phyloP scores from a whole-genome alignment of 495 filamentous ascomycete species.

The Aspergillus asperescens region DNA sequence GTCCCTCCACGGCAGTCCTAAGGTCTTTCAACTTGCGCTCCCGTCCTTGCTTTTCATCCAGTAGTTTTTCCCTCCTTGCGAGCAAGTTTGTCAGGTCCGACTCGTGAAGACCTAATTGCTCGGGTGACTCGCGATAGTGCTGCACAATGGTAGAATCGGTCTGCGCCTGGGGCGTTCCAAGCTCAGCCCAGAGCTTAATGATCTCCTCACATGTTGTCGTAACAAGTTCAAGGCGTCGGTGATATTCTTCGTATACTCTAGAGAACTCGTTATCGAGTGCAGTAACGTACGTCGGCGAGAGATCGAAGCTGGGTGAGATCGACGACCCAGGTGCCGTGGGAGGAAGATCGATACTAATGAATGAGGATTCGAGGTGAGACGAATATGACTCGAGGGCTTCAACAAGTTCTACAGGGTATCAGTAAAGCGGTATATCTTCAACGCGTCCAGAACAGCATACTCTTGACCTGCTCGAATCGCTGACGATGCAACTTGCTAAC shows the following conservation, averaged over 20 bases:
- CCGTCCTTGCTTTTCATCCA: slow-evolving; percentile 91
- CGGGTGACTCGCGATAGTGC: slow-evolving; percentile 79
- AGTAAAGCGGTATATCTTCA: slow-evolving; percentile 16
- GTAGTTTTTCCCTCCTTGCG: slow-evolving; percentile 68
- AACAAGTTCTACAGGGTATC: slow-evolving; percentile 64
- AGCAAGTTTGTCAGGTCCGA: slow-evolving; percentile 72
- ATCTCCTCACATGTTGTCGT: slow-evolving; percentile 72
- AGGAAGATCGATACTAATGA: slow-evolving; percentile 74
- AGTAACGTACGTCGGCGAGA: slow-evolving; percentile 82
- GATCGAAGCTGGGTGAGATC: slow-evolving; percentile 76
- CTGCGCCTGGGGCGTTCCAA: slow-evolving; percentile 87
- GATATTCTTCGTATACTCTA: slow-evolving; percentile 92
- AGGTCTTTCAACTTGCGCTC: slow-evolving; percentile 77
- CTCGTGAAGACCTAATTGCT: slow-evolving; percentile 87
- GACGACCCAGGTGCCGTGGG: slow-evolving; percentile 69
- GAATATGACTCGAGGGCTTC: slow-evolving; percentile 93
- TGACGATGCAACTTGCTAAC: slow-evolving; percentile 79
- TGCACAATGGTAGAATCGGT: slow-evolving; percentile 85
- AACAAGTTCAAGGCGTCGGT: slow-evolving; percentile 69
- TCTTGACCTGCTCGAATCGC: slow-evolving; percentile 89
- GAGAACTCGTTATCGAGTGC: slow-evolving; percentile 86
- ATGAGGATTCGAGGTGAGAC: slow-evolving; percentile 82
- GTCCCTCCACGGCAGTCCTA: slow-evolving; percentile 62
- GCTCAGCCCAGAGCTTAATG: slow-evolving; percentile 90
- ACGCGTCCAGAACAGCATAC: slow-evolving; percentile 47